Conservation (phyloP, 2,329 filamentous ascomycete genomes). For the Penicillium sp. region DNA sequence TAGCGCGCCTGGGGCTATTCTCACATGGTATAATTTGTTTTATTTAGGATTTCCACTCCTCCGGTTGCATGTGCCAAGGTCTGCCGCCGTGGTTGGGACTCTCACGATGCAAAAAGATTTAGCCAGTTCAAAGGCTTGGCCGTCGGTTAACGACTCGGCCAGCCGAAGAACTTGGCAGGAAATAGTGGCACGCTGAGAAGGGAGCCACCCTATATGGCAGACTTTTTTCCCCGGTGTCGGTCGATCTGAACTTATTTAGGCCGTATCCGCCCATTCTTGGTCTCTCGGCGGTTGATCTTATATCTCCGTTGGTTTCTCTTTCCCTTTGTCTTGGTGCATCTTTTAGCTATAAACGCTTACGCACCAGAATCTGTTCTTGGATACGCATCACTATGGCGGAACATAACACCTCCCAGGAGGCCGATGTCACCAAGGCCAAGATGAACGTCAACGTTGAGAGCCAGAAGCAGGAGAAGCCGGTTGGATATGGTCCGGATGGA, state of each 20-base stretch:
- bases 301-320: neutral
- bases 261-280: neutral
- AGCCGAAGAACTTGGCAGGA: neutral
- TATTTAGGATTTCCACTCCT: neutral
- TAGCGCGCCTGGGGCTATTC: neutral
- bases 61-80: neutral
- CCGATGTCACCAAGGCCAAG: neutral
- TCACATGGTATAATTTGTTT: neutral
- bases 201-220: neutral
- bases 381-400: conserved; percentile 1
- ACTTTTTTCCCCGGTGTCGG: neutral
- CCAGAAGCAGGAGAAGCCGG: neutral
- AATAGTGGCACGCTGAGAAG: neutral
- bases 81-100: neutral
- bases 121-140: neutral
- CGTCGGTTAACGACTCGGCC: neutral
- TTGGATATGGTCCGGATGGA: neutral
- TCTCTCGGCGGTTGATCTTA: neutral
- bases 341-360: neutral
- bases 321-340: neutral
- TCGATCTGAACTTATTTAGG: neutral
- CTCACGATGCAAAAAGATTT: neutral
- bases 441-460: conserved; percentile 4
- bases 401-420: neutral
- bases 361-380: neutral